Conservation (phyloP, 2,329 filamentous ascomycete species). For the Pseudogymnoascus sp. region DNA sequence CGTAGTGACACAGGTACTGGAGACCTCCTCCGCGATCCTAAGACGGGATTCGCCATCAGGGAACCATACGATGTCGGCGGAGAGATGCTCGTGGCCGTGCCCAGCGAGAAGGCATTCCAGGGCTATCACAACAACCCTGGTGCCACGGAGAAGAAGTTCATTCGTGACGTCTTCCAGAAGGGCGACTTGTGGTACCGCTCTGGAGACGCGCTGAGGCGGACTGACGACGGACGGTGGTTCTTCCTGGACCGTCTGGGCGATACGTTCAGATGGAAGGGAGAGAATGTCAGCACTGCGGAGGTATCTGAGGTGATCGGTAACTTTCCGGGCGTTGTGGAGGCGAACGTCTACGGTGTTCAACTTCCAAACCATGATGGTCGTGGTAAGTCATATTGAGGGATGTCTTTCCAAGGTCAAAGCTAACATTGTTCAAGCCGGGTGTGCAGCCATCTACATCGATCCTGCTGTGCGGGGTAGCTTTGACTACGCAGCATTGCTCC, state of each 20-base stretch:
- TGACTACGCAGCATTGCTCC: constrained; percentile 54
- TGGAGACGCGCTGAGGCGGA: constrained; percentile 58
- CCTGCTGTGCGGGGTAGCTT: constrained; percentile 43
- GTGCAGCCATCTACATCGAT: constrained; percentile 55
- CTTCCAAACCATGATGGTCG: constrained; percentile 62
- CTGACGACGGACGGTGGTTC: constrained; percentile 59
- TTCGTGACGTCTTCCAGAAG: constrained; percentile 56
- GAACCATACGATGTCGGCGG: constrained; percentile 61
- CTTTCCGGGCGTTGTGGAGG: constrained; percentile 54
- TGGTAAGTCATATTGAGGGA: neutral
- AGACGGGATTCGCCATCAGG: constrained; percentile 60
- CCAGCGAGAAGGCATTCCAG: constrained; percentile 51
- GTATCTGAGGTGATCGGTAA: constrained; percentile 57
- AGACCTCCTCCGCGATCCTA: constrained; percentile 57
- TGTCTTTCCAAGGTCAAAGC: neutral
- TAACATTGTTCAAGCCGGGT: constrained; percentile 43
- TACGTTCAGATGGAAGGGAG: constrained; percentile 69
- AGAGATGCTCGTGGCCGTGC: constrained; percentile 64
- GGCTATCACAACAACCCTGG: constrained; percentile 65
- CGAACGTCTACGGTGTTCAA: constrained; percentile 63
- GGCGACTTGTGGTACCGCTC: constrained; percentile 64
- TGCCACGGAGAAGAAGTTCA: constrained; percentile 61
- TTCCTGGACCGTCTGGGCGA: constrained; percentile 67
- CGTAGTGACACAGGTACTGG: constrained; percentile 62
- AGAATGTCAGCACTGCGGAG: constrained; percentile 62